These are phyloP conservation scores for Auricularia cornea DNA, from an alignment of 768 basidiomycete species.

Conservation along the genomic window DNA sequence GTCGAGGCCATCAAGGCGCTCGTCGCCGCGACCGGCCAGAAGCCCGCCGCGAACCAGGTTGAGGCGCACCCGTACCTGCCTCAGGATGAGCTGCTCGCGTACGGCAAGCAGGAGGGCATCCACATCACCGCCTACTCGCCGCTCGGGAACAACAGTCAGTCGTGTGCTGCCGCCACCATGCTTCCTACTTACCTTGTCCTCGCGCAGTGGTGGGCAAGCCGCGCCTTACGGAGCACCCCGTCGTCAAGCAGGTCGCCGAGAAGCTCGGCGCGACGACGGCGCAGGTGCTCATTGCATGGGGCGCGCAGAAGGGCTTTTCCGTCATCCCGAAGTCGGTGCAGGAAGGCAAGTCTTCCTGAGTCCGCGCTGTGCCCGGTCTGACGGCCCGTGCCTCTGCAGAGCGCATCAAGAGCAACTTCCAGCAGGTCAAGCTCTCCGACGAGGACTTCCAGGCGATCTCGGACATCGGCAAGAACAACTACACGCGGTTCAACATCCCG, in stretches of 20 bases:
- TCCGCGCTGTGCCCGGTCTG: not conserved
- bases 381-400: conserved; percentile 18
- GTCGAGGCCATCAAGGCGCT: conserved; percentile 57
- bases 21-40: conserved; percentile 59
- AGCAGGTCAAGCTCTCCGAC: conserved; percentile 57
- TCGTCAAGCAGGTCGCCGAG: conserved; percentile 54
- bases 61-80: conserved; percentile 76
- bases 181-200: conserved; percentile 4
- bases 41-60: conserved; percentile 73
- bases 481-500: conserved; percentile 56
- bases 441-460: conserved; percentile 59
- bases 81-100: conserved; percentile 64
- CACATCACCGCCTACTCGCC: conserved; percentile 62
- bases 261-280: conserved; percentile 59
- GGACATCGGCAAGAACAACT: conserved; percentile 40
- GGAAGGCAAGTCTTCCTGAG: not conserved
- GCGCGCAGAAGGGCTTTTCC: conserved; percentile 60
- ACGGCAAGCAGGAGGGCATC: conserved; percentile 61
- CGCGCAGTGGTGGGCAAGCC: conserved; percentile 49
- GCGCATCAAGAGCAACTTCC: conserved; percentile 69
- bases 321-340: conserved; percentile 82
- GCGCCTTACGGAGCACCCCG: conserved; percentile 58
- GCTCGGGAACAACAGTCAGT: conserved; percentile 70
- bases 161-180: conserved; percentile 4
- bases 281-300: conserved; percentile 82